Percentiles rank a stretch among this genome's conserved stretches.
Evolutionary conservation across 2,329 filamentous ascomycete genomes (phyloP).

Genomic region (Sclerotinia spermophila): DNA sequence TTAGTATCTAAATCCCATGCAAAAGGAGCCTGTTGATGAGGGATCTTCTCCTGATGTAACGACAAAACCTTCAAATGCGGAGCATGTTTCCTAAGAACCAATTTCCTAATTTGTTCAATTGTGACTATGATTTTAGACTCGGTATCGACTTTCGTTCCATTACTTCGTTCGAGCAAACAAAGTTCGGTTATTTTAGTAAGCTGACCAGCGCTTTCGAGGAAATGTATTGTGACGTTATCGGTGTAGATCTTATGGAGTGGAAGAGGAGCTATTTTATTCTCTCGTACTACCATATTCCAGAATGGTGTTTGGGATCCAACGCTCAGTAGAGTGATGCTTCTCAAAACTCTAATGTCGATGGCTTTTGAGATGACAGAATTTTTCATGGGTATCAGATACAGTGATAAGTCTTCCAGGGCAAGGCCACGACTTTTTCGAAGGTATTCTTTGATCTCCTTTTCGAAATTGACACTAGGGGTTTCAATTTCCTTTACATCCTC

Average conservation of each 20-base stretch:
- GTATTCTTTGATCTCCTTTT: slow-evolving; percentile 45
- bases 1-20: slow-evolving; percentile 57
- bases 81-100: slow-evolving; percentile 57
- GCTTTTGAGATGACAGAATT: slow-evolving; percentile 53
- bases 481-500: background rate
- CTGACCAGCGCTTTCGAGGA: slow-evolving; percentile 52
- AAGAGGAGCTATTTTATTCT: slow-evolving; percentile 51
- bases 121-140: slow-evolving; percentile 48
- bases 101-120: slow-evolving; percentile 56
- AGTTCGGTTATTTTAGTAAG: slow-evolving; percentile 55
- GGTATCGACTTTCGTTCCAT: slow-evolving; percentile 50
- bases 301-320: slow-evolving; percentile 59
- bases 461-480: background rate
- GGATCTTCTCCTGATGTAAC: slow-evolving; percentile 54
- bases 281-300: slow-evolving; percentile 54
- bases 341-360: slow-evolving; percentile 55
- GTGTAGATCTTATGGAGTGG: slow-evolving; percentile 57
- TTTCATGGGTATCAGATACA: slow-evolving; percentile 59
- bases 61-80: slow-evolving; percentile 52
- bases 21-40: slow-evolving; percentile 49
- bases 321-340: slow-evolving; percentile 57
- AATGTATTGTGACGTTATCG: slow-evolving; percentile 56
- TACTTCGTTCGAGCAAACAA: slow-evolving; percentile 53
- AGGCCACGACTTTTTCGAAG: slow-evolving; percentile 56
- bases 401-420: slow-evolving; percentile 50